Evolutionary conservation across 2,329 filamentous ascomycete genomes (phyloP), one percentile per base, ranked within the genome.

Genomic region (Aspergillus aculeatinus): DNA sequence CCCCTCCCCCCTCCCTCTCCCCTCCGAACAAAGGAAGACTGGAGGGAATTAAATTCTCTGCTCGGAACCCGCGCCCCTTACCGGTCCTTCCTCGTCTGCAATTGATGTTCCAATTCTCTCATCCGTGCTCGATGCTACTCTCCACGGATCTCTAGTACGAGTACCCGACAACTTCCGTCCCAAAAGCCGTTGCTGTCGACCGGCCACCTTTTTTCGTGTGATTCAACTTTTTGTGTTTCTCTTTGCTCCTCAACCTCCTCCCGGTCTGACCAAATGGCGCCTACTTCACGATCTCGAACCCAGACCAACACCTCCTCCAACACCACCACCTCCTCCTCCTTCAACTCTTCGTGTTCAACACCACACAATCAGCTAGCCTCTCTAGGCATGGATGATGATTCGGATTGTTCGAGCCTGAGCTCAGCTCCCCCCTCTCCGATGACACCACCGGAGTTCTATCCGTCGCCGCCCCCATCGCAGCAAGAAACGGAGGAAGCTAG

Each of bases 381-480:
- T 16, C 62, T 68, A 51, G 56, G 54, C 55, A 71, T 74, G 64
- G 67, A 70, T 33, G 60, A 65, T 48, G 71, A 72, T 59, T 77
- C 74, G 21, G 75, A 77, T 48, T 61, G 70, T 16, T 79, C 77
- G 27, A 73, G 75, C 48, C 68, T 80, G 55, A 80, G 78, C 63
- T 79, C 78, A 51, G 68, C 71, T 59, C 75, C 74, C n/a, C 66
- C 70, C 47, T 79, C 76, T 19, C 74, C 76, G 16, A 67, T 67
- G 55, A 68, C 76, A 39, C 76, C 77, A 48, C 70, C 74, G 21
- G 71, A 65, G 54, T 75, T 73, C 68, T 76, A 73, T 67, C 73
- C 73, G 59, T 79, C 77, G 60, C 77, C 79, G 60, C 75, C 79
- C 57, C 77, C 76, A 49, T 80, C 79, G 16, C 76, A 78, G n/a